phyloP scores from a whole-genome alignment of 129 eudicot species.

The Pseudognaphalium luteoalbum region DNA sequence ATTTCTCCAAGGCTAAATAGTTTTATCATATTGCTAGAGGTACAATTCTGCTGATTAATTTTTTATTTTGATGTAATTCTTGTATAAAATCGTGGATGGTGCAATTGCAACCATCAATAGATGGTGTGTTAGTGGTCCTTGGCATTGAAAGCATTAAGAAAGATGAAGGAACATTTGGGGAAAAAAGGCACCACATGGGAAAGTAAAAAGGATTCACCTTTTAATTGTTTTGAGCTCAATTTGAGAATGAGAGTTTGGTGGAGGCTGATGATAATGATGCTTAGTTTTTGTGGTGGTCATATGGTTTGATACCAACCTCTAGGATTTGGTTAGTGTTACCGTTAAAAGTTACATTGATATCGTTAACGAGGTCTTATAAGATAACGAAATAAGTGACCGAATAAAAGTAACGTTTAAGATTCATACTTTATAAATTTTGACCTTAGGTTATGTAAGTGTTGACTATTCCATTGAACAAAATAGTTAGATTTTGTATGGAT shows the following conservation, averaged over 20 bases:
- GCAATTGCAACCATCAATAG: constrained; percentile 19
- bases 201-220: constrained; percentile 38
- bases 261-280: constrained; percentile 32
- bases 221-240: constrained; percentile 28
- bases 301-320: constrained; percentile 34
- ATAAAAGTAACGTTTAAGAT: not conserved
- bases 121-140: constrained; percentile 42
- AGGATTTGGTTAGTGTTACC: constrained; percentile 17
- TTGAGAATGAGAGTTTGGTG: constrained; percentile 36
- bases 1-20: not conserved
- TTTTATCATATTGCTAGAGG: not conserved
- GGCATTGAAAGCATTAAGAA: constrained; percentile 31
- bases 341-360: not conserved
- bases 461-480: not conserved
- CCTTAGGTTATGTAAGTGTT: not conserved
- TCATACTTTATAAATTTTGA: not conserved
- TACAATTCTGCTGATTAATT: not conserved
- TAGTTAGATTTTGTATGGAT: too few species aligned
- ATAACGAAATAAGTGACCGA: not conserved
- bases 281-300: constrained; percentile 33
- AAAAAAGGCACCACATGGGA: constrained; percentile 43
- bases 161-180: constrained; percentile 39
- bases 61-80: constrained; percentile 4
- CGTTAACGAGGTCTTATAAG: too few species aligned
- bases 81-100: not conserved